Conservation (phyloP, 2,329 filamentous ascomycete genomes). For the Didymella arachidicola region DNA sequence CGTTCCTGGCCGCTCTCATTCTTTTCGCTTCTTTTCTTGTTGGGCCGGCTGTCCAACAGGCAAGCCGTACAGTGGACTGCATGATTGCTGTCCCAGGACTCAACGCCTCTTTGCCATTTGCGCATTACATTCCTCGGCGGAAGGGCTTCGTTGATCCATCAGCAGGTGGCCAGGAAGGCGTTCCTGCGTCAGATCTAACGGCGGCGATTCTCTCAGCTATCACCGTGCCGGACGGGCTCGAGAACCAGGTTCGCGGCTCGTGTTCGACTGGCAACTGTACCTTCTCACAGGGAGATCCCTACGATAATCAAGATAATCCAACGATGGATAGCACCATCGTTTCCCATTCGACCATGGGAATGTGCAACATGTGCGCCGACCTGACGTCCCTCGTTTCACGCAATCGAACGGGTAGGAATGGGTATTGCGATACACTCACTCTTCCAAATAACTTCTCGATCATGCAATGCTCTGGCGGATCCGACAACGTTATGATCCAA, state of each 20-base stretch:
- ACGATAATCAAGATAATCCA: not conserved
- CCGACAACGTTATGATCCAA: not conserved
- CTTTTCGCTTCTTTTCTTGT: conserved; percentile 1
- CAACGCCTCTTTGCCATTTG: not conserved
- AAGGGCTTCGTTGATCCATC: not conserved
- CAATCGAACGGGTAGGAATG: not conserved
- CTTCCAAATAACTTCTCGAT: not conserved
- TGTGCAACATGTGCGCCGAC: not conserved
- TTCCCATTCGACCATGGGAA: not conserved
- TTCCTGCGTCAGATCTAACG: not conserved
- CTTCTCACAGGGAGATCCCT: not conserved
- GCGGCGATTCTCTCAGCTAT: not conserved
- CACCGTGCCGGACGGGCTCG: not conserved
- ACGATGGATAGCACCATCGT: not conserved
- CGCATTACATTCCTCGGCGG: not conserved
- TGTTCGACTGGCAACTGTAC: conserved; percentile 10
- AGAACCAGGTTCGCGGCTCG: not conserved
- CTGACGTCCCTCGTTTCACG: not conserved
- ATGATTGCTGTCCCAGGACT: not conserved
- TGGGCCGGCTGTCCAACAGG: conserved; percentile 9
- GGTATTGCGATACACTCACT: not conserved
- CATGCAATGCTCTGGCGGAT: not conserved
- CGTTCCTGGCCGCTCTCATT: not conserved
- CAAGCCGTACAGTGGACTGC: conserved; percentile 4
- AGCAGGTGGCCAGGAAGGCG: not conserved